Evolutionary conservation across 1,284 basidiomycete genomes (phyloP), one percentile per base, ranked within the genome.

Genomic region (Puccinia novopanici): DNA sequence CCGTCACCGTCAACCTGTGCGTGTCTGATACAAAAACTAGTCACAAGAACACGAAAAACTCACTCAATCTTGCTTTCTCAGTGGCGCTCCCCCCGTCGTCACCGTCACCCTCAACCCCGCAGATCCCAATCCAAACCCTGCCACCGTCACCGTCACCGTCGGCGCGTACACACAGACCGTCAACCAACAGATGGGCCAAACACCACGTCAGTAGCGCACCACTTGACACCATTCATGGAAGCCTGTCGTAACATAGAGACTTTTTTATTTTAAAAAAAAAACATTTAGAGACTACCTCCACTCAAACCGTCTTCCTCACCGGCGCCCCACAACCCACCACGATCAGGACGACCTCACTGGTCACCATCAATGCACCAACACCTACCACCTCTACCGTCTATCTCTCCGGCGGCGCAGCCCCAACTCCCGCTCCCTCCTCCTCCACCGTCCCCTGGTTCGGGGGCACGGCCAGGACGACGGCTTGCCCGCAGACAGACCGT

Each of bases 91-190:
- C 42, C 75, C 61, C 34, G 22, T 77, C 30, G 63, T 55, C 30
- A 77, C 75, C 8, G 65, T 77, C 65, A 77, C 75, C n/a, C 63
- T 77, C 34, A 61, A 59, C n/a, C 37, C 54, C 8, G 50, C 48
- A 17, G 45, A 77, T 27, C 24, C 75, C 19, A 40, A 45, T 24
- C 75, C 48, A 2, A 37, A 24, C 12, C 59, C 59, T 15, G 74
- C 37, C 27, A 76, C 74, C 4, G 74, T 76, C 40, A 67, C 65
- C n/a, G 75, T 77, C 48, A 77, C 75, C n/a, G 75, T 70, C 12
- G 75, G 63, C 30, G 63, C 27, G 30, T 48, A 61, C 34, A 77
- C 75, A 9, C 75, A 77, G 65, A 77, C 75, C 24, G 54, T 50
- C 48, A 68, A 50, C 48, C 67, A 63, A 12, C 34, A 63, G 59